These are phyloP conservation scores for Nannochloropsis oceanica DNA, from an alignment of 108 stramenopile genomes.

Conservation along the genomic window DNA sequence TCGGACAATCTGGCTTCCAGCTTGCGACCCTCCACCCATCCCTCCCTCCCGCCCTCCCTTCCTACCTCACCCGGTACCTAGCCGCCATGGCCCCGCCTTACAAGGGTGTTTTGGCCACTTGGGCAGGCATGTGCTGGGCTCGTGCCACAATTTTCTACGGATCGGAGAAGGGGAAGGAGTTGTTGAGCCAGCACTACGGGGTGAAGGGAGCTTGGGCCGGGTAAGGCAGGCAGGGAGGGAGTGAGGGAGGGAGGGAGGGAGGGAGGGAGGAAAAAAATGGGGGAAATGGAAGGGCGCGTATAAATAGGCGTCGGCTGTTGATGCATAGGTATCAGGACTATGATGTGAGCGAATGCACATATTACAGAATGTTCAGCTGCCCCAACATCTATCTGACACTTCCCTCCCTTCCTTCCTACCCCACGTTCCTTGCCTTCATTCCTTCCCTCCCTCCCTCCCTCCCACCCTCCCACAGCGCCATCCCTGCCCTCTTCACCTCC, in stretches of 20 bases:
- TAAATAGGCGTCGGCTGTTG: background rate
- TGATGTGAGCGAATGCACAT: too few relatives aligned
- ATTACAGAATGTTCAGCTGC: too few relatives aligned
- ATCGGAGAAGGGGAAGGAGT: conserved; percentile 60
- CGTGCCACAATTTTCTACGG: conserved; percentile 89
- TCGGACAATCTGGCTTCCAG: conserved; percentile 40
- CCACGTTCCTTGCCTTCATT: background rate
- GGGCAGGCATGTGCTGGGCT: conserved; percentile 92
- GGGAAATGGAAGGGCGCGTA: background rate
- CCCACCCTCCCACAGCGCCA: conserved; percentile 26
- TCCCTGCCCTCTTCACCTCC: conserved; percentile 56
- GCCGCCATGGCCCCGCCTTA: conserved; percentile 84
- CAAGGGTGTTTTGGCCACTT: conserved; percentile 69
- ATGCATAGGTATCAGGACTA: too few relatives aligned
- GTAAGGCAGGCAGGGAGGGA: too few relatives aligned
- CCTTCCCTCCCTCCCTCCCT: background rate
- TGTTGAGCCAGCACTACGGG: background rate
- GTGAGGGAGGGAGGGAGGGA: too few relatives aligned
- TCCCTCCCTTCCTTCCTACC: background rate
- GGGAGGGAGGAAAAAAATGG: background rate
- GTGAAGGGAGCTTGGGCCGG: background rate
- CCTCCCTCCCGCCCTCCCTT: background rate
- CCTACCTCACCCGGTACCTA: conserved; percentile 40
- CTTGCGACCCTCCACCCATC: background rate
- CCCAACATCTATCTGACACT: background rate